A percentile compares a stretch with the other conserved stretches of the same genome.
phyloP scores from a whole-genome alignment of 768 basidiomycete species.

The Boletus vermiculosoides region DNA sequence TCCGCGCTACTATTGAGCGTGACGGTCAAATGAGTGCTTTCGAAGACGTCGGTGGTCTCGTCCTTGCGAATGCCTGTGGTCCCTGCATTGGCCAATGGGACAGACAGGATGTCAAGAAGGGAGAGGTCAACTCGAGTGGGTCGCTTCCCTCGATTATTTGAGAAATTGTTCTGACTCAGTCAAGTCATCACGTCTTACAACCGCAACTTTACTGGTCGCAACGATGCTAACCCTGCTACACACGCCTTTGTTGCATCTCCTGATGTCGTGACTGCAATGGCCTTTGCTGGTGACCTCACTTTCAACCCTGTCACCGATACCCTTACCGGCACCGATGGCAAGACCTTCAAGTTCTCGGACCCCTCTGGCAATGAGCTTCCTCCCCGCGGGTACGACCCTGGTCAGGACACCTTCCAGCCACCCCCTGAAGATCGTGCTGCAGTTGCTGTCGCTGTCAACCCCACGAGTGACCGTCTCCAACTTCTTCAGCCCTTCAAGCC shows the following conservation, averaged over 20 bases:
- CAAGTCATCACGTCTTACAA: constrained; percentile 98
- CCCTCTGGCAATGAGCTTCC: constrained; percentile 92
- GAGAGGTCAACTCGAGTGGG: constrained; percentile 92
- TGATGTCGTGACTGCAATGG: constrained; percentile 94
- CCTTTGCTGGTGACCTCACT: constrained; percentile 88
- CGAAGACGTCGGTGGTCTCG: constrained; percentile 85
- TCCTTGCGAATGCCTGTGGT: constrained; percentile 98
- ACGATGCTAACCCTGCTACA: constrained; percentile 98
- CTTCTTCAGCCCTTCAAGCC: constrained; percentile 83
- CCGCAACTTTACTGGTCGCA: constrained; percentile 99
- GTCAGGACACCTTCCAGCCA: constrained; percentile 95
- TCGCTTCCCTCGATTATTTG: constrained; percentile 7
- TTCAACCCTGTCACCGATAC: constrained; percentile 97
- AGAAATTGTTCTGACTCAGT: background rate
- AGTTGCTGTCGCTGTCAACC: constrained; percentile 84
- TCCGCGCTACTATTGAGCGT: constrained; percentile 95
- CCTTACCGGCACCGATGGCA: constrained; percentile 87
- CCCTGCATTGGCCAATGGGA: constrained; percentile 99
- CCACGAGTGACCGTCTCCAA: constrained; percentile 87
- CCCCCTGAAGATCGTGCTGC: constrained; percentile 82
- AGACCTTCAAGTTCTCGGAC: constrained; percentile 94
- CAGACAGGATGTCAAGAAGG: constrained; percentile 94
- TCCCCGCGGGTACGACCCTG: constrained; percentile 93
- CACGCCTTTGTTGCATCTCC: constrained; percentile 95
- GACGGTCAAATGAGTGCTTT: constrained; percentile 91